Conservation (phyloP, 2,329 filamentous ascomycete genomes). For the Microsporum canis region DNA sequence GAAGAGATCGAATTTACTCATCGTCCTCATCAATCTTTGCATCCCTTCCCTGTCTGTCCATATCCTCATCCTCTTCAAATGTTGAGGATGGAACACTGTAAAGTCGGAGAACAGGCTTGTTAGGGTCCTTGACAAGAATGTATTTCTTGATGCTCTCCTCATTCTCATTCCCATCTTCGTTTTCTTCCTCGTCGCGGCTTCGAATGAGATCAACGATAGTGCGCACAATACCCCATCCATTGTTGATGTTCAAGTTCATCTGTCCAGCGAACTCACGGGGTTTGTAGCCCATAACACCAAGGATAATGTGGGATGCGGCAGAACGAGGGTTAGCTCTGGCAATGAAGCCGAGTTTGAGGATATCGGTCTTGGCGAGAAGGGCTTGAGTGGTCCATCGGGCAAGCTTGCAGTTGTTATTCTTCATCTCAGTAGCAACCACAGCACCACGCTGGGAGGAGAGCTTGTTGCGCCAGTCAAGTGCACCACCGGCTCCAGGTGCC, state of each 20-base stretch:
- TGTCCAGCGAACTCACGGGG: conserved; percentile 91
- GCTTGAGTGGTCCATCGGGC: conserved; percentile 95
- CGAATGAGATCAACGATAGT: conserved; percentile 80
- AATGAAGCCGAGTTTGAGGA: conserved; percentile 98
- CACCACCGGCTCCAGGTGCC: conserved; percentile 86
- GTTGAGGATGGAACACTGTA: conserved; percentile 82
- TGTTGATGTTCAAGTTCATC: conserved; percentile 95
- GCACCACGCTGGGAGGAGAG: conserved; percentile 89
- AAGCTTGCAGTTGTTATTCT: conserved; percentile 99
- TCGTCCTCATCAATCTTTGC: conserved; percentile 45
- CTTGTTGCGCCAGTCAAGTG: conserved; percentile 94
- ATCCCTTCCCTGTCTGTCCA: conserved; percentile 42
- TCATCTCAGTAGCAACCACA: conserved; percentile 98
- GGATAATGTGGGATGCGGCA: conserved; percentile 86
- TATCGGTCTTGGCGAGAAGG: conserved; percentile 91
- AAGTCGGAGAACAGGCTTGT: conserved; percentile 86
- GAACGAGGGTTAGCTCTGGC: conserved; percentile 85
- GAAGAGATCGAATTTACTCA: conserved; percentile 27
- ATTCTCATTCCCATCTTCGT: conserved; percentile 26
- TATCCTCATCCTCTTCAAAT: conserved; percentile 78
- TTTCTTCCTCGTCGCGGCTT: conserved; percentile 27
- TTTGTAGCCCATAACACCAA: conserved; percentile 96
- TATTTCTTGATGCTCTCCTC: conserved; percentile 37
- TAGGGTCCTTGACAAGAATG: conserved; percentile 69
- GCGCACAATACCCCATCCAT: conserved; percentile 97